Base-by-base conservation (phyloP, 805 yeast species). In the Cyberlindnera lachancei region DNA sequence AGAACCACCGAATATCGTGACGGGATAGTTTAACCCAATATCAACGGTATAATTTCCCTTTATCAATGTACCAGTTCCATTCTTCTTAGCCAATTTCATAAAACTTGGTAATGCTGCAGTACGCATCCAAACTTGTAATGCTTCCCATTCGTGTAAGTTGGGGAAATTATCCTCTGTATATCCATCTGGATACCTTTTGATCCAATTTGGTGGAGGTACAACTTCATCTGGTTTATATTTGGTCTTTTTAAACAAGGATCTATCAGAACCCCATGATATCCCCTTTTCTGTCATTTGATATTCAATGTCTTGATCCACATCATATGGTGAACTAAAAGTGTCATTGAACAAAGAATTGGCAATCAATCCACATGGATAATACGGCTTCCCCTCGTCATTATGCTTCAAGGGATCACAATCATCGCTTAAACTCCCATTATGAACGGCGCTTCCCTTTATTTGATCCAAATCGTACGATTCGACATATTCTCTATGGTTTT, bases 181-280 rank as follows among this genome's bases (percentile, higher is more conserved):
- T 0, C 97, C 97, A 38, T 87, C 60, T 2, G 97, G 97, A 55
- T 58, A 90, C 60, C 51, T 62, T 41, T 72, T 68, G 25, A 60
- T 64, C 98, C 98, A 90, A 60, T 82, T 85, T 32, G 92, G 95
- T 6, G 98, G 98, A 10, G 98, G 98, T 3, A 79, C 92, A 27
- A 90, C 79, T 11, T 86, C 78, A 18, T 64, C 52, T 7, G 78
- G 64, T 25, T 68, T 64, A 54, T 92, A 88, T 33, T 63, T 45
- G 2, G 97, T 81, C 50, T 71, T 75, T 61, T 80, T 75, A 62
- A 72, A 90, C 41, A 83, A 70, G 24, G 72, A 61, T 34, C 73
- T 64, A 58, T 92, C 96, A 2, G 86, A 66, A 3, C 72, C 40
- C 98, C 98, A 90, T 4, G 96, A 81, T 34, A 90, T 90, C 5